Evolutionary conservation across 306 rosid species (phyloP), one percentile per base, ranked within the genome.

Genomic region (Datisca glomerata): DNA sequence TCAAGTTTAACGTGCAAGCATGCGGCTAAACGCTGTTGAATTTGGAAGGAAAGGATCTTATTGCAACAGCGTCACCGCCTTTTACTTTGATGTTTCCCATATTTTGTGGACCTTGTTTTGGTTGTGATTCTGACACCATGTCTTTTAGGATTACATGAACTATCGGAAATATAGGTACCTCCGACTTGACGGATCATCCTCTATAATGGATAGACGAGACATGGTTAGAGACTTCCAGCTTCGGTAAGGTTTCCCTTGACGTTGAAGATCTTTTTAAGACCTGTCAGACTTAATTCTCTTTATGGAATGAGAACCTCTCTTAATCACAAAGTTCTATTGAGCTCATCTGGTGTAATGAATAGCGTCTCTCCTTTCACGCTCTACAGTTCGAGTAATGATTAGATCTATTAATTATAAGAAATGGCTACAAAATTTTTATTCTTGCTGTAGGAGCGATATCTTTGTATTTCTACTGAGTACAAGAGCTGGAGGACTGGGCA

Each of bases 401-500:
- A 9, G 8, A 38, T n/a, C 7, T 2, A n/a, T 1, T 17, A 5
- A 6, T 8, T 12, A 8, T 8, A 1, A 2, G n/a, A 31, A 31
- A 31, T 14, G 15, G 19, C 15, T 38, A 11, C 4, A 14, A n/a
- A n/a, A 18, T 38, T 38, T 8, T 27, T 17, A 24, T 53, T 41
- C 36, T 58, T 61, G 56, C 61, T 61, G 84, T 57, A 89, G 98
- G 84, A 39, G 23, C 65, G 98, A 89, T 67, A 78, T 84, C 63
- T 89, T 89, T 53, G 98, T 89, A 56, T 89, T 89, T 70, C 75
- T 89, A 62, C 65, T 89, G 55, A 89, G 98, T 67, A 89, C 98
- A 56, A 80, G 98, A 75, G 98, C 98, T 42, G 98, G 98, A 74
- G 98, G 98, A 49, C 75, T 89, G 67, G 98, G 98, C 50, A 89